A percentile compares a stretch with the other conserved stretches of the same genome.
Conservation (phyloP, 441 rosid genomes). For the Pelargonium australe region DNA sequence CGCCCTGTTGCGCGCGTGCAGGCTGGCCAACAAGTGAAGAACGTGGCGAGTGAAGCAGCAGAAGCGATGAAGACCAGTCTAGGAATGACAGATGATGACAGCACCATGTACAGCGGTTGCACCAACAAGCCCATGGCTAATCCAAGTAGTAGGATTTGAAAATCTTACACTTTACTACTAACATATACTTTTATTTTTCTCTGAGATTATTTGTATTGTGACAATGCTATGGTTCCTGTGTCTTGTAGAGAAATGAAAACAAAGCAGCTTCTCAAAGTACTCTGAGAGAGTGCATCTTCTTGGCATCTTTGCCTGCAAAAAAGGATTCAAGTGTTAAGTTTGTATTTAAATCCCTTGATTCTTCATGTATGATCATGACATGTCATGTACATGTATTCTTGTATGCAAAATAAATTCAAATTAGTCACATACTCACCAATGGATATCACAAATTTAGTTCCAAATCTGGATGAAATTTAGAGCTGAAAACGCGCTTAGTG, state of each 20-base stretch:
- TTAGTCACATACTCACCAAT: neutral
- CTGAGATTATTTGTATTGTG: no score
- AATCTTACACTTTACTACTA: neutral
- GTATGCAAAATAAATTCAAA: no score
- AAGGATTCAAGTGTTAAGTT: neutral
- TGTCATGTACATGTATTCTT: no score
- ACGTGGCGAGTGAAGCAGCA: slow-evolving; percentile 53
- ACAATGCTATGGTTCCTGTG: no score
- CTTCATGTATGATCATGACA: neutral
- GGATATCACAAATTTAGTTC: neutral
- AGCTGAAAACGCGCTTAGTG: neutral
- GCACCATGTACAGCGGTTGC: slow-evolving; percentile 21
- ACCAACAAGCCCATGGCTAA: slow-evolving; percentile 21
- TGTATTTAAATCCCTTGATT: neutral
- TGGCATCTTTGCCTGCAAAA: neutral
- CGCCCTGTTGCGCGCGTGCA: slow-evolving; percentile 9
- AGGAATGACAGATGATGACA: slow-evolving; percentile 34
- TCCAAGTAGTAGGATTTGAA: neutral
- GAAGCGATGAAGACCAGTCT: slow-evolving; percentile 47
- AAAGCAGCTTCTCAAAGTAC: neutral
- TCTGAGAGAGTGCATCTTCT: neutral
- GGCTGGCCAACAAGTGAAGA: slow-evolving; percentile 52
- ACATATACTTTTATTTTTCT: no score
- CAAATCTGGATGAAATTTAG: neutral
- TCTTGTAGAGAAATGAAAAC: neutral